Base-by-base conservation (phyloP, 1,284 basidiomycete species). In the Tilletia walkeri region DNA sequence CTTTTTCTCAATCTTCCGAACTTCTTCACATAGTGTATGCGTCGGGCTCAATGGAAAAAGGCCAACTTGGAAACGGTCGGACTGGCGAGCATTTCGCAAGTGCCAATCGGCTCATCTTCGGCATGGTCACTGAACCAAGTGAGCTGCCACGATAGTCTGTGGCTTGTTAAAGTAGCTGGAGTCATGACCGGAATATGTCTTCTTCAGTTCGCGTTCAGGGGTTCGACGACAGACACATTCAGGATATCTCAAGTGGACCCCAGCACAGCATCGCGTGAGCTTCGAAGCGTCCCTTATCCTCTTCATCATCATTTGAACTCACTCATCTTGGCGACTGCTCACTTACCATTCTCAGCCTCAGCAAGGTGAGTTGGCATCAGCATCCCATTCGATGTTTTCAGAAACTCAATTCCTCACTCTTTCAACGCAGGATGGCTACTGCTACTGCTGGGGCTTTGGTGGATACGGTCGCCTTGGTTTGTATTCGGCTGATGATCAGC, bases 31-130 rank as follows among this genome's bases (percentile, higher is more conserved):
- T 65, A 69, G 92, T 96, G 2, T 97, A 91, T 80, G 88, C 93
- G 0, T 90, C 93, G 75, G 95, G 95, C 47, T 94, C 91, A 69
- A 91, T 90, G n/a, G 93, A 96, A 84, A 90, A 92, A 75, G 95
- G 95, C 1, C 93, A 96, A 77, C 87, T 97, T 0, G 95, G 94
- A 0, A 95, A 94, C 78, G 94, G 94, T 16, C 88, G 89, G 70
- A 94, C 93, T 0, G 93, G 94, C 20, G 93, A 95, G 84, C 89
- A 93, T 53, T 91, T 95, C 72, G 89, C 90, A 6, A 90, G 90
- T 2, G 92, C 89, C 48, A 92, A 92, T 75, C 93, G 93, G 82
- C 88, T 90, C 0, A 89, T 88, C 10, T 95, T 88, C 78, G 93
- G 94, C 82, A 88, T 91, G n/a, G 89, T 92, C 78, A 85, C 86